Base-by-base conservation (phyloP, 2,329 filamentous ascomycete genomes). In the Paracamarosporium sp. region DNA sequence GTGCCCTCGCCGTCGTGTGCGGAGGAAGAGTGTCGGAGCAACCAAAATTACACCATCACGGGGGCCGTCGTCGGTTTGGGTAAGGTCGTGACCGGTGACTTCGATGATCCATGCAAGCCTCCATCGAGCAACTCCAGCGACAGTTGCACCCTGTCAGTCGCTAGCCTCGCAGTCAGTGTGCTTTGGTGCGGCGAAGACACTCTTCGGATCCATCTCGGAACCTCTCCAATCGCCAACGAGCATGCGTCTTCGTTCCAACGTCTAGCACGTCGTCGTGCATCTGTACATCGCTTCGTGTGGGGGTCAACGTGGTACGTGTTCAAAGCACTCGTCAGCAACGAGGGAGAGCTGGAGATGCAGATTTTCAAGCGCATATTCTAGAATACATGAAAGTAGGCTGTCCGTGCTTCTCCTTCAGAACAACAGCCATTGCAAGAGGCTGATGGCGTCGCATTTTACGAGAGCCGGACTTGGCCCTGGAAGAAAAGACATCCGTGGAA, bases 391-490 rank as follows among this genome's bases (percentile, higher is more conserved):
- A n/a, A n/a, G n/a, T n/a, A n/a, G n/a, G n/a, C n/a, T n/a, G n/a
- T n/a, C n/a, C n/a, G n/a, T n/a, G n/a, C n/a, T n/a, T n/a, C n/a
- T n/a, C n/a, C n/a, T n/a, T n/a, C n/a, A n/a, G n/a, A n/a, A n/a
- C n/a, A n/a, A n/a, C 5, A 22, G 8, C 30, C 27, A 20, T 31
- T 24, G 44, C 25, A 31, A 33, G 8, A 27, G 30, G 38, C 28
- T 43, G 31, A 36, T 17, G 28, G 31, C 31, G n/a, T 33, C 9
- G 31, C 62, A 60, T 63, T 65, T 61, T 52, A 60, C 58, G 57
- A 64, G 61, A 60, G 43, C 55, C 46, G 53, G 58, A 55, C 67
- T 72, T 70, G 68, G 70, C 70, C 56, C 65, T 64, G 65, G 62
- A 62, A 65, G 50, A 44, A 20, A 61, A 59, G 57, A 60, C 67